Conservation (phyloP, 805 yeast species). For the Naumovozyma dairenensis region DNA sequence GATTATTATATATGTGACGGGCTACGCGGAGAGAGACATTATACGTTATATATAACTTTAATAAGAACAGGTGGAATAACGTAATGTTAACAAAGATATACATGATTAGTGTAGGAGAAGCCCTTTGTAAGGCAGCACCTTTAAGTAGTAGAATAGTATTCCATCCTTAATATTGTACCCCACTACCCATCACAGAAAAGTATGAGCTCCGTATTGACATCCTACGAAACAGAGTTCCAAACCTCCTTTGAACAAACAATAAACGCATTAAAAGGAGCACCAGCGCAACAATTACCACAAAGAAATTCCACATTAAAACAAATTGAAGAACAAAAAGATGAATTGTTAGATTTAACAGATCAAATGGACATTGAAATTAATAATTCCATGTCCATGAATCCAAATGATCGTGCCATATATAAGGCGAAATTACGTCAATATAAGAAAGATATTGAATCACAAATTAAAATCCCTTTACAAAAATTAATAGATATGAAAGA, state of each 20-base stretch:
- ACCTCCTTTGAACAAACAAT: conserved; percentile 23
- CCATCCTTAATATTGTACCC: too few species aligned
- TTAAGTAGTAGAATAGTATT: too few species aligned
- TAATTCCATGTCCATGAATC: conserved; percentile 38
- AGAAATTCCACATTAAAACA: conserved; percentile 19
- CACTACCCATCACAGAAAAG: too few species aligned
- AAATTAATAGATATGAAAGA: conserved; percentile 60
- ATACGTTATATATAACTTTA: too few species aligned
- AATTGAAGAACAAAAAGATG: conserved; percentile 26
- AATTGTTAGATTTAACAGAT: conserved; percentile 54
- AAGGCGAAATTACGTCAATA: conserved; percentile 72
- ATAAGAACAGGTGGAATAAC: too few species aligned
- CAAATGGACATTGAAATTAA: conserved; percentile 86
- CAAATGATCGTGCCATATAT: conserved; percentile 44
- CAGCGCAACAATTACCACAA: conserved; percentile 14
- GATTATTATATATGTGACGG: too few species aligned
- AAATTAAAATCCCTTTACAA: conserved; percentile 46
- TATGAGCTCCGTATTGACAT: conserved; percentile 22
- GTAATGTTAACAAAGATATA: too few species aligned
- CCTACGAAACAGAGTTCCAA: conserved; percentile 33
- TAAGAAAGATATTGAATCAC: conserved; percentile 46
- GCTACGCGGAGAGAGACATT: too few species aligned
- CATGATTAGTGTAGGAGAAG: too few species aligned
- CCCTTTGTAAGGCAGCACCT: too few species aligned
- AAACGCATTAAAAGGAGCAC: conserved; percentile 11